Evolutionary conservation across 148 eudicot species (phyloP), one percentile per base, ranked within the genome.

Genomic region (Rhododendron mucronatum): DNA sequence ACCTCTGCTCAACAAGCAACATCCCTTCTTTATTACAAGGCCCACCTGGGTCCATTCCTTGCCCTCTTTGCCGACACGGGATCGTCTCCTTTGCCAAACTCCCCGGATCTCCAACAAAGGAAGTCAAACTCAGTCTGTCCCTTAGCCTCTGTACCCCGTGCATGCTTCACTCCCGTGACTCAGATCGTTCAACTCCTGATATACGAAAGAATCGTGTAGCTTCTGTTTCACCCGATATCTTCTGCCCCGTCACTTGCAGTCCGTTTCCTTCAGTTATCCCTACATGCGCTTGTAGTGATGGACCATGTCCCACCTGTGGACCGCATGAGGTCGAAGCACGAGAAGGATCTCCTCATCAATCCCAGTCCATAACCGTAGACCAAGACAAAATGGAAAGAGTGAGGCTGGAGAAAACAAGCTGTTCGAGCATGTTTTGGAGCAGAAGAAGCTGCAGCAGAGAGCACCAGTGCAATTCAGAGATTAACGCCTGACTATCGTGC

Each of bases 391-490:
- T 89, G 85, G 92, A 90, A 48, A 95, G 92, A 13, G 88, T 91
- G 37, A 91, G 98, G 85, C 81, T 93, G 80, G 98, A 92, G 84
- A 93, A 93, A 86, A 90, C 93, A 5, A 97, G 94, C 78, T 97
- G 99, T 87, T 93, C 99, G 18, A 93, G 91, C 87, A 91, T 97
- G 96, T 97, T 97, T 80, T 94, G 98, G 99, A 91, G 93, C 50
- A 88, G 98, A 85, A 90, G 99, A 88, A 95, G 98, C 88, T 94
- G 98, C 90, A 96, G 99, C 89, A 91, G 98, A 88, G 99, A 95
- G 88, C 89, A 95, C 39, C 98, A 95, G 85, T 95, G 99, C 89
- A 94, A 96, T 84, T 93, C 98, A 7, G 99, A 96, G 87, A 96
- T 96, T 16, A 96, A 96, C 85, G 94, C 96, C 8, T 89, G 90